Percentiles rank a stretch among this genome's conserved stretches.
Evolutionary conservation across 1,139 yeast genomes (phyloP).

Genomic region (Yamadazyma spencermartinsiae): DNA sequence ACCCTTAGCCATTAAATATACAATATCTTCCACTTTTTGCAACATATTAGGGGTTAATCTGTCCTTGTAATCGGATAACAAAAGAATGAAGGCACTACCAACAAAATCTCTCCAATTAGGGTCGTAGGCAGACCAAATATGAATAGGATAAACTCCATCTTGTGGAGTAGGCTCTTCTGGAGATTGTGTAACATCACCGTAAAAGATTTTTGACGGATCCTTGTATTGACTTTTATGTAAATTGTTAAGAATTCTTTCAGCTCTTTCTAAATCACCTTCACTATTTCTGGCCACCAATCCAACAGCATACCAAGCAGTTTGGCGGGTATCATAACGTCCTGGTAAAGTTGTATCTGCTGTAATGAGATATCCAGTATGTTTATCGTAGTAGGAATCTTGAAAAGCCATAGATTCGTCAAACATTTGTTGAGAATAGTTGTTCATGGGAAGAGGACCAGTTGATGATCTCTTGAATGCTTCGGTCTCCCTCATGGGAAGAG

Average conservation of each 20-base stretch:
- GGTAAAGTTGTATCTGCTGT: conserved; percentile 12
- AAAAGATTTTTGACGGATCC: conserved; percentile 13
- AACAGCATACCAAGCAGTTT: conserved; percentile 14
- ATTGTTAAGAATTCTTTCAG: conserved; percentile 10
- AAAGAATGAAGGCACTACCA: conserved; percentile 12
- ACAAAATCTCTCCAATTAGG: conserved; percentile 15
- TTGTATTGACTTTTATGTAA: conserved; percentile 12
- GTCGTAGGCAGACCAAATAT: conserved; percentile 9
- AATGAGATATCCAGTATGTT: conserved; percentile 11
- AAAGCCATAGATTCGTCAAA: conserved; percentile 3
- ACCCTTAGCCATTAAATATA: conserved; percentile 4
- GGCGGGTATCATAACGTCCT: conserved; percentile 13
- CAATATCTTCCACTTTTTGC: conserved; percentile 2
- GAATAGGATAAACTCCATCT: conserved; percentile 16
- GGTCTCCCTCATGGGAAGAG: not conserved
- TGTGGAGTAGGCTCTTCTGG: conserved; percentile 21
- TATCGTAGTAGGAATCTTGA: conserved; percentile 12
- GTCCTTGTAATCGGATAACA: conserved; percentile 10
- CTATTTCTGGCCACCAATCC: conserved; percentile 13
- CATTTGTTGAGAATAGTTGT: not conserved
- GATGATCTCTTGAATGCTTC: not conserved
- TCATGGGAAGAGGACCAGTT: not conserved
- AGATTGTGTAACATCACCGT: conserved; percentile 12
- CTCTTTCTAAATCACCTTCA: conserved; percentile 10
- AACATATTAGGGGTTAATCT: conserved; percentile 7